Conservation (phyloP, 768 basidiomycete genomes). For the Pisolithus orientalis region DNA sequence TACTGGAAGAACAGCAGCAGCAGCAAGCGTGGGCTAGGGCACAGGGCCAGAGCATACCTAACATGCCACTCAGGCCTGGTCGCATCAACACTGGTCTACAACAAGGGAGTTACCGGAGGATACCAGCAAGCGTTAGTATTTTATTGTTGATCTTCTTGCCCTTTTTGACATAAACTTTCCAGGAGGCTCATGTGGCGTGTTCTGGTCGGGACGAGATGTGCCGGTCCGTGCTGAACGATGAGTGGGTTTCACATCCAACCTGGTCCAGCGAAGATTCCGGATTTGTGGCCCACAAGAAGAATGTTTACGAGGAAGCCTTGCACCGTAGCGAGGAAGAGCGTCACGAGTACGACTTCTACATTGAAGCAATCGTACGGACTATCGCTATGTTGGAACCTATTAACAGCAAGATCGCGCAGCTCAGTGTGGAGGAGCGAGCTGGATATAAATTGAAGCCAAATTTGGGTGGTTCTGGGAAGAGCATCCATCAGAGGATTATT, state of each 20-base stretch:
- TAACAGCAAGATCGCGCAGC: constrained; percentile 75
- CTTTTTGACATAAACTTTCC: not conserved
- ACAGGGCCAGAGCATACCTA: constrained; percentile 32
- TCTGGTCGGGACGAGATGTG: constrained; percentile 98
- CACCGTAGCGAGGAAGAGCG: constrained; percentile 97
- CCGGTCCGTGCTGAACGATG: constrained; percentile 91
- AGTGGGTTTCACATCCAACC: constrained; percentile 96
- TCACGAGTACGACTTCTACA: constrained; percentile 98
- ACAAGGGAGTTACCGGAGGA: constrained; percentile 85
- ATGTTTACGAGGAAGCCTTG: constrained; percentile 92
- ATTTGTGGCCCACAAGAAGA: constrained; percentile 88
- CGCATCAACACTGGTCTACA: constrained; percentile 63
- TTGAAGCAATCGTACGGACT: constrained; percentile 90
- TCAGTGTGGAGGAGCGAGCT: constrained; percentile 71
- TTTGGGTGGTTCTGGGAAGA: constrained; percentile 75
- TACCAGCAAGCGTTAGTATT: constrained; percentile 68
- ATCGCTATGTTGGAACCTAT: constrained; percentile 89
- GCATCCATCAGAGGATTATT: constrained; percentile 87
- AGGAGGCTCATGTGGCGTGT: constrained; percentile 87
- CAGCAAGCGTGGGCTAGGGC: constrained; percentile 48
- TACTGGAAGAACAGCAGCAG: constrained; percentile 39
- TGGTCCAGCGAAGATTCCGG: constrained; percentile 93
- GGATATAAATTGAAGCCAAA: constrained; percentile 86
- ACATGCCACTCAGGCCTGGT: constrained; percentile 39
- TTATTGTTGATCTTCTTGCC: not conserved